Conservation (phyloP, 1,284 basidiomycete species). For the Cutaneotrichosporon daszewskae region DNA sequence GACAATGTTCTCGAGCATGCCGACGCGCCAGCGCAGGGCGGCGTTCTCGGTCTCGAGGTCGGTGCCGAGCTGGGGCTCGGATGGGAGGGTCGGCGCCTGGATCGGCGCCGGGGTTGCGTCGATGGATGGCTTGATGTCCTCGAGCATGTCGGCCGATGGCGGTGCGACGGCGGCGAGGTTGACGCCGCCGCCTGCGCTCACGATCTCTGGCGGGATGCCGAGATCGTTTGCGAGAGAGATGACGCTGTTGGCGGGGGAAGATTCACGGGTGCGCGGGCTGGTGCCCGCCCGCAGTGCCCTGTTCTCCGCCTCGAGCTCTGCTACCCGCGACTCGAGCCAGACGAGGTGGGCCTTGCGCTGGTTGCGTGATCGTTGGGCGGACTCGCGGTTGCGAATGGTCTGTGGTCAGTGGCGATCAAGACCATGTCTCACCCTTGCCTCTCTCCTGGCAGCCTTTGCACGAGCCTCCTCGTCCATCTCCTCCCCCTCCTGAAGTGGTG, state of each 20-base stretch:
- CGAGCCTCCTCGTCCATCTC: slow-evolving; percentile 26
- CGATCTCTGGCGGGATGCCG: slow-evolving; percentile 32
- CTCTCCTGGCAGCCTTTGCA: slow-evolving; percentile 36
- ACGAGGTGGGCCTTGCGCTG: slow-evolving; percentile 45
- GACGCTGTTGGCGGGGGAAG: slow-evolving; percentile 33
- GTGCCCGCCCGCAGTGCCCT: slow-evolving; percentile 25
- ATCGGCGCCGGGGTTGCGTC: slow-evolving; percentile 5
- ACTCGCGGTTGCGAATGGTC: slow-evolving; percentile 43
- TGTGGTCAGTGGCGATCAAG: slow-evolving; percentile 7
- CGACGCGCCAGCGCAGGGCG: slow-evolving; percentile 31
- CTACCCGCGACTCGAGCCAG: slow-evolving; percentile 41
- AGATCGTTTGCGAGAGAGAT: slow-evolving; percentile 33
- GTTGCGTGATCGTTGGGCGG: slow-evolving; percentile 43
- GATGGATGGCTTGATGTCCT: slow-evolving; percentile 30
- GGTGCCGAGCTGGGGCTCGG: not conserved
- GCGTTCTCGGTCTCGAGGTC: slow-evolving; percentile 32
- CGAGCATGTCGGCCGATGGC: slow-evolving; percentile 28
- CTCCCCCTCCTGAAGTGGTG: slow-evolving; percentile 16
- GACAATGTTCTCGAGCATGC: slow-evolving; percentile 38
- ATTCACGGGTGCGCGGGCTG: slow-evolving; percentile 19
- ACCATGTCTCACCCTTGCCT: slow-evolving; percentile 34
- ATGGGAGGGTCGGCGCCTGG: not conserved
- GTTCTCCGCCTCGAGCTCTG: slow-evolving; percentile 44
- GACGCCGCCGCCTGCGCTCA: slow-evolving; percentile 30
- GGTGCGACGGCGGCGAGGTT: slow-evolving; percentile 38